These are phyloP conservation scores for Cercospora janseana DNA, from an alignment of 2,329 filamentous ascomycete genomes.

Conservation along the genomic window DNA sequence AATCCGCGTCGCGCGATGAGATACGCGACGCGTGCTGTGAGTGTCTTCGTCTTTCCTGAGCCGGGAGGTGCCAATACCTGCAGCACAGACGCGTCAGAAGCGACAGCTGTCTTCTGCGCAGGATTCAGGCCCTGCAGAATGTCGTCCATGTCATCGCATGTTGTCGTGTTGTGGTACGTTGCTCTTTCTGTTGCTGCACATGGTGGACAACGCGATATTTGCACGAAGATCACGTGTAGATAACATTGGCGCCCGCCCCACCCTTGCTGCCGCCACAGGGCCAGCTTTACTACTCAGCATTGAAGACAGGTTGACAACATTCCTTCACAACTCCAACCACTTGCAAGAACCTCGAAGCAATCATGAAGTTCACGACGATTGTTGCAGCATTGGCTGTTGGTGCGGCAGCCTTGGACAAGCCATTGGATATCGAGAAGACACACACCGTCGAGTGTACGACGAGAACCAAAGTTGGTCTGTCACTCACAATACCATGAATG, in stretches of 20 bases:
- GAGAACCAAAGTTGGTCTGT: conserved; percentile 53
- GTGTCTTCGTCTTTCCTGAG: conserved; percentile 89
- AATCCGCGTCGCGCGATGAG: conserved; percentile 70
- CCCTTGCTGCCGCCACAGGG: too few species aligned
- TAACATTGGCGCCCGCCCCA: too few species aligned
- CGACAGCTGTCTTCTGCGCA: conserved; percentile 64
- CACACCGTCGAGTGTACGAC: conserved; percentile 65
- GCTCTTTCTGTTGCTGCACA: not conserved
- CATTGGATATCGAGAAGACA: conserved; percentile 74
- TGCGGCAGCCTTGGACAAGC: conserved; percentile 47
- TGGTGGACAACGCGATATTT: too few species aligned
- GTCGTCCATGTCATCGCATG: conserved; percentile 48
- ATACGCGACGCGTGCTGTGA: conserved; percentile 89
- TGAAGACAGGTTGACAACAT: conserved; percentile 2
- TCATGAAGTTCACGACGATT: conserved; percentile 47
- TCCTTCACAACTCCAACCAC: not conserved
- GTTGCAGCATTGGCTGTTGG: conserved; percentile 51
- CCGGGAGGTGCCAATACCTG: conserved; percentile 64
- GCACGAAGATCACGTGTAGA: too few species aligned
- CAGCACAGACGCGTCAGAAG: conserved; percentile 58
- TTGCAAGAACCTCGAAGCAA: not conserved
- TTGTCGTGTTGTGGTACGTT: not conserved
- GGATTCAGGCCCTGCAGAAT: conserved; percentile 63
- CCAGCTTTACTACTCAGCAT: too few species aligned
- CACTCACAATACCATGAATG: not conserved